phyloP scores from a whole-genome alignment of 2,329 filamentous ascomycete species.

The Fusarium algeriense region DNA sequence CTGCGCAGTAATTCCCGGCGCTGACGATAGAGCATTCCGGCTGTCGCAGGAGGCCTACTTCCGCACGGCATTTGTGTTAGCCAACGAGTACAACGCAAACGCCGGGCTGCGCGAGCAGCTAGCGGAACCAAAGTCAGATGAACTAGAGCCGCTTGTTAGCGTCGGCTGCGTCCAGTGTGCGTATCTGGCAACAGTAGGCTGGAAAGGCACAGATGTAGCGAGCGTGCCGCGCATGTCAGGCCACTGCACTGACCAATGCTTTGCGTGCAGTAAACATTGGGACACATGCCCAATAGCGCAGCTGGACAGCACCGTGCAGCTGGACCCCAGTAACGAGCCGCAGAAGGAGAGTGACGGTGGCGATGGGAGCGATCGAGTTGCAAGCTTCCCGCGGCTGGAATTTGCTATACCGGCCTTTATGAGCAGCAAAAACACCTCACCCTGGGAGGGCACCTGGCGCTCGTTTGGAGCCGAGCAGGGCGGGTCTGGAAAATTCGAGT shows the following conservation, averaged over 20 bases:
- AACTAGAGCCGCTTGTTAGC: neutral
- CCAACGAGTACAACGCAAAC: neutral
- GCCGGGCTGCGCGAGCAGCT: neutral
- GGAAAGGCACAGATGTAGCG: neutral
- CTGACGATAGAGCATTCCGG: neutral
- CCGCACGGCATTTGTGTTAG: neutral
- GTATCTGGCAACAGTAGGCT: neutral
- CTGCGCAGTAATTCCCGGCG: neutral
- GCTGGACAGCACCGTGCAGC: neutral
- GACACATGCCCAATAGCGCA: neutral
- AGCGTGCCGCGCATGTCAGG: constrained; percentile 2
- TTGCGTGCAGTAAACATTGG: neutral
- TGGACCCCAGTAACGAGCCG: neutral
- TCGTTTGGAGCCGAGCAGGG: constrained; percentile 5
- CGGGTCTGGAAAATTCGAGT: constrained; percentile 9
- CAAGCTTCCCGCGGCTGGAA: neutral
- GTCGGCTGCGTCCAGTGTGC: neutral
- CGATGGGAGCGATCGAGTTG: too few species aligned
- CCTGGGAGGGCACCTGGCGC: constrained; percentile 8
- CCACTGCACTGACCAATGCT: neutral
- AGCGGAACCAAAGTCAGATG: neutral
- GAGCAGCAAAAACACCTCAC: neutral
- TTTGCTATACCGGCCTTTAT: neutral
- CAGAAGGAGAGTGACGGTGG: neutral
- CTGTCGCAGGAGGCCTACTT: neutral